Evolutionary conservation across 345 rosid genomes (phyloP), one percentile per base, ranked within the genome.

Genomic region (Gossypium anomalum): DNA sequence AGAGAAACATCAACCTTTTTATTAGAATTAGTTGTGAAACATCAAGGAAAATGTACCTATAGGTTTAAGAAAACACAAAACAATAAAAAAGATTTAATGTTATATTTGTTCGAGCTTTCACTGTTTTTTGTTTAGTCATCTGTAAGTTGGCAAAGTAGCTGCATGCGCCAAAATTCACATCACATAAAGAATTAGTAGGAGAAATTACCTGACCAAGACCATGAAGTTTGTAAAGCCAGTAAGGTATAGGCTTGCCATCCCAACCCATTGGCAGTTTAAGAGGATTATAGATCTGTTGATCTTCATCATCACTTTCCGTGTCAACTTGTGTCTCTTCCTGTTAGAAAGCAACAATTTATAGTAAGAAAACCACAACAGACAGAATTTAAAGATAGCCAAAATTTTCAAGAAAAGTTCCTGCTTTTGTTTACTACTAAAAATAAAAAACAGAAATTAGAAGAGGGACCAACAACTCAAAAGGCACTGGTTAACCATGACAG

Each of bases 171-270:
- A 74, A 34, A 25, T 49, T 14, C 51, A 34, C 51, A 38, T 20
- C 51, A 71, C 1, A 11, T 0, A 0, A 43, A 48, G 20, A 34
- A 43, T 44, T 11, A 57, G 23, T 15, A 59, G 43, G 67, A 64
- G 38, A 58, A 58, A 27, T 45, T 85, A 93, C 98, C 98, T 92
- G 99, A 25, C 99, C 97, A 52, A 92, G 99, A 72, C 98, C 99
- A 52, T 96, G 99, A 80, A 96, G 99, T 81, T 93, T 96, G 81
- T 96, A 96, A 47, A 93, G 92, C 99, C 99, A 96, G 76, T 93
- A 96, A 13, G 99, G 99, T 76, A 96, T 93, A 77, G 99, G 99
- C 78, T 93, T 96, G 83, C 99, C 99, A 80, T 96, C 99, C 98
- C 97, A 92, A 67, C 98, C 99, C 97, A 96, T 93, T 17, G 99